phyloP scores from a whole-genome alignment of 108 stramenopile genomes.

The Cyclostephanos tholiformis region DNA sequence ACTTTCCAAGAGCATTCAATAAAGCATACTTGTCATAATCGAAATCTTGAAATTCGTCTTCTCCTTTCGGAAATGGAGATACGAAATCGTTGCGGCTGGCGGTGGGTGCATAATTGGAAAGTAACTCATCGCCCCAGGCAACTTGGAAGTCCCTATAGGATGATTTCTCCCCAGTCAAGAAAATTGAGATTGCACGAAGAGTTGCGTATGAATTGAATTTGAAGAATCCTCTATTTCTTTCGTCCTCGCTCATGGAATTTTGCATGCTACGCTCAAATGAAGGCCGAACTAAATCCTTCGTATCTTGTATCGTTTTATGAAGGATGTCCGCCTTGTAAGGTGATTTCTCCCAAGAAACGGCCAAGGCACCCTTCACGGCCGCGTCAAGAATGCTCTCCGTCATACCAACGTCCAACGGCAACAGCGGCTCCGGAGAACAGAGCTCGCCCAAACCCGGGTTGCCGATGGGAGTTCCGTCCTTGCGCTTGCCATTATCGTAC shows the following conservation, averaged over 20 bases:
- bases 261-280: conserved; percentile 55
- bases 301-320: conserved; percentile 34
- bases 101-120: conserved; percentile 34
- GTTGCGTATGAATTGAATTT: conserved; percentile 53
- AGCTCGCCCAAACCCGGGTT: conserved; percentile 63
- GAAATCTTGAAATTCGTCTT: conserved; percentile 51
- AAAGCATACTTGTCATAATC: conserved; percentile 58
- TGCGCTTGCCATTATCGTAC: conserved; percentile 63
- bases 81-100: conserved; percentile 44
- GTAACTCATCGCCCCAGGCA: conserved; percentile 50
- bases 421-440: conserved; percentile 48
- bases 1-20: conserved; percentile 54
- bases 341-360: conserved; percentile 4
- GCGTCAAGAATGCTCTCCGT: conserved; percentile 30
- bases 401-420: conserved; percentile 32
- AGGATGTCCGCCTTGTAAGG: conserved; percentile 14
- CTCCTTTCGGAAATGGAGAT: conserved; percentile 52
- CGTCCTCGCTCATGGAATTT: conserved; percentile 33
- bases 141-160: conserved; percentile 44
- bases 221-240: conserved; percentile 41
- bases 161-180: conserved; percentile 29
- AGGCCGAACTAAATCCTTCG: conserved; percentile 45
- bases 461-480: conserved; percentile 62
- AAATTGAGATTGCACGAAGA: conserved; percentile 50
- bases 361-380: conserved; percentile 35